phyloP scores from a whole-genome alignment of 192 early-diverging fungal species.

The Pilaira anomala region DNA sequence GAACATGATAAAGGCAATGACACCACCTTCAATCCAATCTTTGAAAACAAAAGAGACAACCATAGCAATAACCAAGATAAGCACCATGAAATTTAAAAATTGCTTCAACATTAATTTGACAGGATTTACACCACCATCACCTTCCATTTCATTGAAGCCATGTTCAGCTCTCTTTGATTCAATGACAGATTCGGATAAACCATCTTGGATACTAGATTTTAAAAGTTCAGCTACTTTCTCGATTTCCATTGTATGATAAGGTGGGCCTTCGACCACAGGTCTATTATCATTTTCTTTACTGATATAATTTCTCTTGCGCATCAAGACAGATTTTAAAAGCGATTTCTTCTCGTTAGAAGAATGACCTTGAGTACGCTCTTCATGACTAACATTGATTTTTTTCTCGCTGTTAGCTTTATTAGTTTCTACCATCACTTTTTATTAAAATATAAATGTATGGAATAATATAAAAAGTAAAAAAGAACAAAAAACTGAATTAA shows the following conservation, averaged over 20 bases:
- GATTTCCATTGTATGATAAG: conserved; percentile 35
- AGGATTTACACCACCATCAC: conserved; percentile 63
- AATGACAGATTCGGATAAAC: conserved; percentile 48
- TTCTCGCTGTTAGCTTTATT: neutral
- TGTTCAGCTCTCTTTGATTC: conserved; percentile 39
- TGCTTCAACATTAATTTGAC: conserved; percentile 64
- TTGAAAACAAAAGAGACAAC: conserved; percentile 62
- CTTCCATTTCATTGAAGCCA: conserved; percentile 65
- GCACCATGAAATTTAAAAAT: conserved; percentile 60
- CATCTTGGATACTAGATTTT: conserved; percentile 32
- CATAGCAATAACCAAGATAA: conserved; percentile 61
- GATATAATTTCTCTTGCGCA: conserved; percentile 27
- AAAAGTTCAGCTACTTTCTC: conserved; percentile 29
- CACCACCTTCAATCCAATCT: conserved; percentile 70
- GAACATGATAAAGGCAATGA: conserved; percentile 79
- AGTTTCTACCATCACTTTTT: too few species aligned
- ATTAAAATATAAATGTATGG: too few species aligned
- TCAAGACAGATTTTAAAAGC: conserved; percentile 12
- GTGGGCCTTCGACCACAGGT: conserved; percentile 22
- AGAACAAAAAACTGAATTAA: too few species aligned
- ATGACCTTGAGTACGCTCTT: neutral
- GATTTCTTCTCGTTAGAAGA: conserved; percentile 5
- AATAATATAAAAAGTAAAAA: too few species aligned
- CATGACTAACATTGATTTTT: neutral
- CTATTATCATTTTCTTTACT: conserved; percentile 8